These are phyloP conservation scores for Colletotrichum truncatum DNA, from an alignment of 2,329 filamentous ascomycete species.

Conservation along the genomic window DNA sequence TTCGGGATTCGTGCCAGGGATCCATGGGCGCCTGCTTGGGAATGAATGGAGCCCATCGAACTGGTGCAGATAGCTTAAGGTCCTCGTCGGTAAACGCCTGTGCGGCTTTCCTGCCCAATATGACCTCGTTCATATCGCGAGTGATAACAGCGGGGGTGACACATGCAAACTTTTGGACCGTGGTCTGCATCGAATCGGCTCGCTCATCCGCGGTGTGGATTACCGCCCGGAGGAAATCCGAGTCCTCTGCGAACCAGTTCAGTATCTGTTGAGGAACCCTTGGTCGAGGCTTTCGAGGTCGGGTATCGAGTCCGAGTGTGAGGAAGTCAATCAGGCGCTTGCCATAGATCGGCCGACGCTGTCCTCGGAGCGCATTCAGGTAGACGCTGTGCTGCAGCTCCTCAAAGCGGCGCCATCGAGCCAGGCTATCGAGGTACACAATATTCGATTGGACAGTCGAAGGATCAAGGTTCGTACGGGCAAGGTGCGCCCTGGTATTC, in stretches of 20 bases:
- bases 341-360: conserved; percentile 84
- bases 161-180: conserved; percentile 88
- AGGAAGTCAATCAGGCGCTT: conserved; percentile 80
- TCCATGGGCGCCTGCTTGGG: conserved; percentile 70
- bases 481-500: conserved; percentile 66
- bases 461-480: conserved; percentile 66
- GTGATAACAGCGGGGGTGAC: conserved; percentile 90
- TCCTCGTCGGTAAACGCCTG: conserved; percentile 66
- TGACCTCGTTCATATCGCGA: conserved; percentile 74
- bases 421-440: conserved; percentile 75
- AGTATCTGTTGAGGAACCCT: conserved; percentile 70
- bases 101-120: conserved; percentile 70
- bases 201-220: conserved; percentile 80
- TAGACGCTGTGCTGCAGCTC: conserved; percentile 85
- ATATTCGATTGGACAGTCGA: conserved; percentile 76
- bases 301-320: conserved; percentile 68
- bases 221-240: conserved; percentile 69
- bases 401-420: conserved; percentile 75
- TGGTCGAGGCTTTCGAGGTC: conserved; percentile 68
- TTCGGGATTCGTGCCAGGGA: conserved; percentile 92
- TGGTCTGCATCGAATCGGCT: conserved; percentile 75
- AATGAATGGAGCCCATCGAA: conserved; percentile 64
- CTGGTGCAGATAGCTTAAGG: conserved; percentile 65
- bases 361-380: conserved; percentile 81
- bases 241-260: conserved; percentile 80